Conservation (phyloP, 257 asterid genomes). For the Asclepias syriaca region DNA sequence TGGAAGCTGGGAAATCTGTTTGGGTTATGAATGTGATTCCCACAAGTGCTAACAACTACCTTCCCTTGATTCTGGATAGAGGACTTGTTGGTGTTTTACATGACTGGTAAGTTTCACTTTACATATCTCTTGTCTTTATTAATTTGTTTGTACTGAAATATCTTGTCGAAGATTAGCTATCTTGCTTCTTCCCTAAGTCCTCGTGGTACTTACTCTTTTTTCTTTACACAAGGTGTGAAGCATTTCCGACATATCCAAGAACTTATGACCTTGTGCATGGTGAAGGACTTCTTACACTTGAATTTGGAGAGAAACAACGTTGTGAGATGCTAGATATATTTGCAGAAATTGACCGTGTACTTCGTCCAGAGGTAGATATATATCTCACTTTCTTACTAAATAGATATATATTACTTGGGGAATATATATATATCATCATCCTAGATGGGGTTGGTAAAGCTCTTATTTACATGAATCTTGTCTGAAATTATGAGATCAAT, state of each 20-base stretch:
- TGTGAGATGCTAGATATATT: slow-evolving; percentile 74
- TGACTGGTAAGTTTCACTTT: slow-evolving; percentile 57
- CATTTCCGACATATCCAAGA: slow-evolving; percentile 95
- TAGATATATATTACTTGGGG: too few relatives aligned
- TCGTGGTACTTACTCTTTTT: slow-evolving; percentile 8
- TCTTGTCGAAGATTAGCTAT: neutral
- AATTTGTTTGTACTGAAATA: too few relatives aligned
- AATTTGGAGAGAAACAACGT: slow-evolving; percentile 65
- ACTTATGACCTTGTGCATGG: slow-evolving; percentile 96
- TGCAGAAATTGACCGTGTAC: slow-evolving; percentile 88
- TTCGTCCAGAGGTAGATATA: slow-evolving; percentile 87
- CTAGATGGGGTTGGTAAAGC: neutral
- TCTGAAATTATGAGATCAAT: neutral
- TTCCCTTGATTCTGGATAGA: slow-evolving; percentile 80
- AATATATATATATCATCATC: neutral
- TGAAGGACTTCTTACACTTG: slow-evolving; percentile 81
- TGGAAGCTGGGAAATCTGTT: slow-evolving; percentile 72
- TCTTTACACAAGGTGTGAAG: slow-evolving; percentile 71
- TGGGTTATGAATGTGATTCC: slow-evolving; percentile 99
- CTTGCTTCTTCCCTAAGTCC: slow-evolving; percentile 6
- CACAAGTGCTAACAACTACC: slow-evolving; percentile 60
- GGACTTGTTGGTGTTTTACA: slow-evolving; percentile 86
- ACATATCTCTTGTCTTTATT: neutral
- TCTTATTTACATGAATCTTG: neutral
- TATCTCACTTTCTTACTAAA: slow-evolving; percentile 1